These are phyloP conservation scores for Elaeis oleifera DNA, from an alignment of 202 grass and related monocot genomes.

Conservation along the genomic window DNA sequence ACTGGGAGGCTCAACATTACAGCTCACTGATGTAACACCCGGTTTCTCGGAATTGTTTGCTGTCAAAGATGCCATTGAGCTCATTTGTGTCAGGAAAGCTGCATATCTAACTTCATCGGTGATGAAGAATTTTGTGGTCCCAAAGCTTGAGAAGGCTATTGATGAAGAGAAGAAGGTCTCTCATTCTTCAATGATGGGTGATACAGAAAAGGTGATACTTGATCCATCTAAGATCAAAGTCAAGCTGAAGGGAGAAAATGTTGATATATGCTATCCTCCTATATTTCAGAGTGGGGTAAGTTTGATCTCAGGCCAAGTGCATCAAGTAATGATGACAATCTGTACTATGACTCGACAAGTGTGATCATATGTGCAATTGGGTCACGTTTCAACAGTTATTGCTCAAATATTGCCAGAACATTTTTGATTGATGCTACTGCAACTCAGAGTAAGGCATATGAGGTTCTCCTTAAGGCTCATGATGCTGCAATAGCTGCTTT, in stretches of 20 bases:
- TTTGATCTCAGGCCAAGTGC: slow-evolving; percentile 63
- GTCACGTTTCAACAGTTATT: slow-evolving; percentile 61
- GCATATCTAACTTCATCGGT: slow-evolving; percentile 59
- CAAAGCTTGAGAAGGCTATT: slow-evolving; percentile 59
- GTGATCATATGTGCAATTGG: slow-evolving; percentile 72
- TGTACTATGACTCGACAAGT: slow-evolving; percentile 66
- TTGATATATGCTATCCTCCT: slow-evolving; percentile 80
- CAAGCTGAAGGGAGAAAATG: slow-evolving; percentile 61
- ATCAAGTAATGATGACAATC: slow-evolving; percentile 54
- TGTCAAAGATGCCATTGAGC: slow-evolving; percentile 42
- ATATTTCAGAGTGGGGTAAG: slow-evolving; percentile 76
- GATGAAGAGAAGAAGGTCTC: slow-evolving; percentile 66
- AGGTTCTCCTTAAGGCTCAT: slow-evolving; percentile 60
- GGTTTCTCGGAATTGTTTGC: slow-evolving; percentile 60
- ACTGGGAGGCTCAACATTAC: slow-evolving; percentile 32
- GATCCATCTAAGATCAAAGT: slow-evolving; percentile 59
- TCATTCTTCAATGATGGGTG: slow-evolving; percentile 64
- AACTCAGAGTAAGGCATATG: slow-evolving; percentile 50
- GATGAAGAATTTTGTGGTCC: slow-evolving; percentile 70
- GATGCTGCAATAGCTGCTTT: slow-evolving; percentile 45
- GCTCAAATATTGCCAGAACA: slow-evolving; percentile 66
- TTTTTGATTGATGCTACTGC: slow-evolving; percentile 58
- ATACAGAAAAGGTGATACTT: slow-evolving; percentile 59
- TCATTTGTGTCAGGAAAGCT: slow-evolving; percentile 59
- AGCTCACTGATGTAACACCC: slow-evolving; percentile 49